These are phyloP conservation scores for Cochlearia excelsa DNA, from an alignment of 345 rosid genomes.

Conservation along the genomic window DNA sequence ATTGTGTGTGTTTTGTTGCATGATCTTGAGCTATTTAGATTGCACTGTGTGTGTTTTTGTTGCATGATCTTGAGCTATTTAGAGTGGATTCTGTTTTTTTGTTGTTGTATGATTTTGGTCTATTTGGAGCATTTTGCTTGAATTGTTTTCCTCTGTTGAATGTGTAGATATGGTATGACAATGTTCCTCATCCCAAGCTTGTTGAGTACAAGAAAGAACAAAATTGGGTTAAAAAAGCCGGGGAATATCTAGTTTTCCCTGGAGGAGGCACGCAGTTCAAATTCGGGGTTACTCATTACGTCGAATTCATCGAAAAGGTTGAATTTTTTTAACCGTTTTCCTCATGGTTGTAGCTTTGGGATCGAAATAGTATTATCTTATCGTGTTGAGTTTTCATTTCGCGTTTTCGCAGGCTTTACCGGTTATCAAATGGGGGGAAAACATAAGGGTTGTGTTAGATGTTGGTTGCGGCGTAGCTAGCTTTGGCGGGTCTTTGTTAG, in stretches of 20 bases:
- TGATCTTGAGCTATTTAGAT: not conserved
- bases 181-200: constrained; percentile 93
- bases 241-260: constrained; percentile 68
- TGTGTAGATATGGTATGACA: constrained; percentile 69
- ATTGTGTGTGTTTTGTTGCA: too few species aligned
- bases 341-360: not conserved
- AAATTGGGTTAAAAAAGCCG: constrained; percentile 73
- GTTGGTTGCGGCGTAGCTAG: constrained; percentile 95
- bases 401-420: constrained; percentile 56
- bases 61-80: constrained; percentile 3
- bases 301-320: constrained; percentile 67
- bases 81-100: not conserved
- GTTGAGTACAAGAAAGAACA: constrained; percentile 95
- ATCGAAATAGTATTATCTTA: not conserved
- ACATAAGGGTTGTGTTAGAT: constrained; percentile 68
- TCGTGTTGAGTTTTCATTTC: not conserved
- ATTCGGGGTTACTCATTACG: constrained; percentile 66
- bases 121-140: constrained; percentile 1
- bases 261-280: constrained; percentile 98
- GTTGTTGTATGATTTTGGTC: too few species aligned
- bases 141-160: not conserved
- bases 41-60: not conserved
- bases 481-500: constrained; percentile 82
- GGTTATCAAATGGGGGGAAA: constrained; percentile 62
- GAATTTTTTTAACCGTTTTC: not conserved